These are phyloP conservation scores for Arachnomyces sp. DNA, from an alignment of 2,329 filamentous ascomycete species.

Conservation along the genomic window DNA sequence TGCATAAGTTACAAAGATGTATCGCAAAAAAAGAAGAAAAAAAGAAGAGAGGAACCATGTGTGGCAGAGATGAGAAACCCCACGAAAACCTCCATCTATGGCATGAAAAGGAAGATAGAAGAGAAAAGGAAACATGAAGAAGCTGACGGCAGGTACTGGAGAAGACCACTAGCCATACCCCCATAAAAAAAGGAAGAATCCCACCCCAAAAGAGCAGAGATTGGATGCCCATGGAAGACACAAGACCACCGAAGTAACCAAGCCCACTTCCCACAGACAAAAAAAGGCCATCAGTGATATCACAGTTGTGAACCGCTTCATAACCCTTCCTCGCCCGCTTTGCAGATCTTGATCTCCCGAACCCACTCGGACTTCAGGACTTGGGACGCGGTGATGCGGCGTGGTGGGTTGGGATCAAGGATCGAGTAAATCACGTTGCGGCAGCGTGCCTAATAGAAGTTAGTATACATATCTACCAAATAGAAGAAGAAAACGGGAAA, in stretches of 20 bases:
- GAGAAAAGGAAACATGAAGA: slow-evolving; percentile 18
- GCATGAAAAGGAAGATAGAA: too few relatives aligned
- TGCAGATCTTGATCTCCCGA: slow-evolving; percentile 93
- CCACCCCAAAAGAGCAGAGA: too few relatives aligned
- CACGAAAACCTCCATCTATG: too few relatives aligned
- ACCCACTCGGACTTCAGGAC: slow-evolving; percentile 98
- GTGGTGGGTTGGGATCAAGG: slow-evolving; percentile 83
- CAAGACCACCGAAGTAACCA: too few relatives aligned
- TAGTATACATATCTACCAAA: slow-evolving; percentile 12
- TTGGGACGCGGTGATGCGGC: slow-evolving; percentile 91
- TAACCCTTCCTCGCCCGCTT: slow-evolving; percentile 90
- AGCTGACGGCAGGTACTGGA: slow-evolving; percentile 17
- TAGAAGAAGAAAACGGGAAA: not conserved
- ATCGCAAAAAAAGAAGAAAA: too few relatives aligned
- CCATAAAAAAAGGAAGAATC: slow-evolving; percentile 15
- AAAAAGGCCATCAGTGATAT: too few relatives aligned
- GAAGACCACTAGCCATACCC: slow-evolving; percentile 11
- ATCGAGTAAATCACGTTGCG: slow-evolving; percentile 99
- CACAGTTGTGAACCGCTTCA: slow-evolving; percentile 30
- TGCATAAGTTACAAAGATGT: too few relatives aligned
- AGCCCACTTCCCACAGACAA: too few relatives aligned
- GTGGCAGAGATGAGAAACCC: too few relatives aligned
- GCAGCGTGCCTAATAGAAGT: slow-evolving; percentile 66
- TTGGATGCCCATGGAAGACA: too few relatives aligned
- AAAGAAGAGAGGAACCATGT: too few relatives aligned